Percentiles rank a stretch among this genome's conserved stretches.
These are phyloP conservation scores for Penicillium sp. DNA, from an alignment of 2,329 filamentous ascomycete species.

Conservation along the genomic window DNA sequence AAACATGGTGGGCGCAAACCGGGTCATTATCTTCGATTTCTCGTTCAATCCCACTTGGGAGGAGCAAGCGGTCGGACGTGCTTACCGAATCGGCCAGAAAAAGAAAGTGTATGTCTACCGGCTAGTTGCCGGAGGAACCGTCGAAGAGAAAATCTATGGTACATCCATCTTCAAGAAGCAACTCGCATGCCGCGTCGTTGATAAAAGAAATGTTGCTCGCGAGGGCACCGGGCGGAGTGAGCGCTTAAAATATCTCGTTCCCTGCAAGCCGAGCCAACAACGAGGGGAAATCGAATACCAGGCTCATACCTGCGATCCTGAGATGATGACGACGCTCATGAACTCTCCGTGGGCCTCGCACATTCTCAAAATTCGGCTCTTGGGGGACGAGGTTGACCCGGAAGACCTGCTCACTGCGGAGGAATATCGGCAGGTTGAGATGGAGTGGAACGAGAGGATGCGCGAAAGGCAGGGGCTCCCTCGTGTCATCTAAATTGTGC, in stretches of 20 bases:
- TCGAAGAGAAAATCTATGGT: conserved; percentile 70
- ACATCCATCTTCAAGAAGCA: conserved; percentile 77
- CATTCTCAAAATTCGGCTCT: background rate
- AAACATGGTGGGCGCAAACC: conserved; percentile 78
- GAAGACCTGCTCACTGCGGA: background rate
- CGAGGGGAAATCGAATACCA: background rate
- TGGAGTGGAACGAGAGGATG: no score
- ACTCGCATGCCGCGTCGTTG: conserved; percentile 73
- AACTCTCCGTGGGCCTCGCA: background rate
- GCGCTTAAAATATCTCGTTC: background rate
- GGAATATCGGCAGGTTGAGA: background rate
- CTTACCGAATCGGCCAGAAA: conserved; percentile 77
- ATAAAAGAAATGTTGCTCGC: conserved; percentile 73
- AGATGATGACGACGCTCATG: background rate
- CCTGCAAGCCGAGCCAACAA: background rate
- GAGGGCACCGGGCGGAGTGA: conserved; percentile 49
- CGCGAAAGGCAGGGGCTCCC: no score
- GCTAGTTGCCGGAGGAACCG: conserved; percentile 72
- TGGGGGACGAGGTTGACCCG: background rate
- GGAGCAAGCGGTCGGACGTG: conserved; percentile 80
- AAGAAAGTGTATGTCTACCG: conserved; percentile 83
- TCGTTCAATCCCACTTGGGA: conserved; percentile 76
- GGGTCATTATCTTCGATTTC: conserved; percentile 83
- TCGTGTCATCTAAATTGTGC: no score
- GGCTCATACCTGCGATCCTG: background rate